A percentile compares a stretch with the other conserved stretches of the same genome.
These are phyloP conservation scores for Ajuga reptans DNA, from an alignment of 305 asterid genomes.

Conservation along the genomic window DNA sequence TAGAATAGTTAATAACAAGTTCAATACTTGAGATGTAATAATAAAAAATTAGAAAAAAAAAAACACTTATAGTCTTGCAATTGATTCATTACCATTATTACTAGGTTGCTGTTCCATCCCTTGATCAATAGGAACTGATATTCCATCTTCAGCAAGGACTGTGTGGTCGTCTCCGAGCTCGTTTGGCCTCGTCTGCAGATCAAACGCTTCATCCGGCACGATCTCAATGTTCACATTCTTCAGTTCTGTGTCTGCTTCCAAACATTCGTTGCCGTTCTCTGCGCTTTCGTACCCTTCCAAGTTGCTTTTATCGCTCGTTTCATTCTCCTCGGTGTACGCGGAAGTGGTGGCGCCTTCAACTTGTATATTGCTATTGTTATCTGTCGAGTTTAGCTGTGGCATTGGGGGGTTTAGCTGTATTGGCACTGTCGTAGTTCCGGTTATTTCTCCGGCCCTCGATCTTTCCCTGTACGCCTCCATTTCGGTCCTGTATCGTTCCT, in stretches of 20 bases:
- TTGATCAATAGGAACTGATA: conserved; percentile 25
- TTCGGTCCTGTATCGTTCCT: conserved; percentile 62
- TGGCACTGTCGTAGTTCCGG: neutral
- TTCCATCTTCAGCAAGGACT: conserved; percentile 21
- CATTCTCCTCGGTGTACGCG: conserved; percentile 22
- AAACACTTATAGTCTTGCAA: neutral
- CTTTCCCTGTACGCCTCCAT: conserved; percentile 59
- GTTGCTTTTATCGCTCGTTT: conserved; percentile 29
- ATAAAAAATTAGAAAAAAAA: no score
- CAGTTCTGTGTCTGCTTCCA: conserved; percentile 19
- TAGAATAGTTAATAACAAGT: no score
- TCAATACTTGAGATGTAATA: no score
- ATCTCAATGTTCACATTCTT: conserved; percentile 34
- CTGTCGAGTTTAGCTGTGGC: conserved; percentile 24
- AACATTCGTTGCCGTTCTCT: conserved; percentile 22
- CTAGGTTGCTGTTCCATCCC: conserved; percentile 18
- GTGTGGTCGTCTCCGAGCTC: neutral
- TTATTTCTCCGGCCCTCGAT: conserved; percentile 31
- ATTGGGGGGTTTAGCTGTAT: conserved; percentile 15
- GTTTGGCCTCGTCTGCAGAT: conserved; percentile 26
- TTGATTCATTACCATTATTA: conserved; percentile 13
- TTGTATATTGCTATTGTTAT: conserved; percentile 19
- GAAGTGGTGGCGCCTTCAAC: conserved; percentile 25
- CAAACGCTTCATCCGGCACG: conserved; percentile 31
- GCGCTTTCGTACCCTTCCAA: conserved; percentile 28